These are phyloP conservation scores for Ogataea henricii DNA, from an alignment of 805 yeast species.

Conservation along the genomic window DNA sequence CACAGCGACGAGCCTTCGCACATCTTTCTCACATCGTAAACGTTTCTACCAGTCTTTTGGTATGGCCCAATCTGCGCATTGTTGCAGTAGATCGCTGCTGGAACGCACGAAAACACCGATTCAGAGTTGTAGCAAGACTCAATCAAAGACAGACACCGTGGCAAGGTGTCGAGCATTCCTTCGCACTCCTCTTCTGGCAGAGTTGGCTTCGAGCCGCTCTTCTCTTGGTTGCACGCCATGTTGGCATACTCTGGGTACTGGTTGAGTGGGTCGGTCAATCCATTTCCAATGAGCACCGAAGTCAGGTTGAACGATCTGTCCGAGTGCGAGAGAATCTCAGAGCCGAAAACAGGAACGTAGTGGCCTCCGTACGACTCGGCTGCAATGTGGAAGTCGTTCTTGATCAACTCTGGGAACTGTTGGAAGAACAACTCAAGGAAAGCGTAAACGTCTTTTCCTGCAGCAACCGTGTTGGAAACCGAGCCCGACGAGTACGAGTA, in stretches of 20 bases:
- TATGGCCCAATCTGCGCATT: conserved; percentile 61
- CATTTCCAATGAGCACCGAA: conserved; percentile 89
- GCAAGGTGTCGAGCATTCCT: conserved; percentile 58
- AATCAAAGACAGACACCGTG: conserved; percentile 64
- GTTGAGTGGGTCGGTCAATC: conserved; percentile 80
- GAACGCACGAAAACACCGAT: conserved; percentile 60
- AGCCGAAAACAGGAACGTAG: conserved; percentile 70
- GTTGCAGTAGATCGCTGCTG: conserved; percentile 64
- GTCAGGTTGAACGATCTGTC: conserved; percentile 62
- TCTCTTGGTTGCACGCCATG: conserved; percentile 86
- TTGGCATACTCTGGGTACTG: conserved; percentile 83
- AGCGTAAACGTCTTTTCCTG: conserved; percentile 84
- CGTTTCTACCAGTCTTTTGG: conserved; percentile 60
- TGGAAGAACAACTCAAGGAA: conserved; percentile 82
- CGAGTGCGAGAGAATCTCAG: conserved; percentile 56
- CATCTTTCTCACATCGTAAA: conserved; percentile 60
- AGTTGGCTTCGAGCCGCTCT: conserved; percentile 74
- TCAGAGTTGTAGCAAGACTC: conserved; percentile 64
- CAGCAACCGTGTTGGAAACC: conserved; percentile 72
- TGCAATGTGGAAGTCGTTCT: conserved; percentile 69
- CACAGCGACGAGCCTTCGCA: conserved; percentile 57
- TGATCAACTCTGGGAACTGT: conserved; percentile 71
- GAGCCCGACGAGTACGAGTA: conserved; percentile 72
- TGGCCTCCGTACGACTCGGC: conserved; percentile 89
- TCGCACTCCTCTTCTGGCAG: conserved; percentile 70